These are phyloP conservation scores for Aspergillus puulaauensis DNA, from an alignment of 2,329 filamentous ascomycete genomes.

Conservation along the genomic window DNA sequence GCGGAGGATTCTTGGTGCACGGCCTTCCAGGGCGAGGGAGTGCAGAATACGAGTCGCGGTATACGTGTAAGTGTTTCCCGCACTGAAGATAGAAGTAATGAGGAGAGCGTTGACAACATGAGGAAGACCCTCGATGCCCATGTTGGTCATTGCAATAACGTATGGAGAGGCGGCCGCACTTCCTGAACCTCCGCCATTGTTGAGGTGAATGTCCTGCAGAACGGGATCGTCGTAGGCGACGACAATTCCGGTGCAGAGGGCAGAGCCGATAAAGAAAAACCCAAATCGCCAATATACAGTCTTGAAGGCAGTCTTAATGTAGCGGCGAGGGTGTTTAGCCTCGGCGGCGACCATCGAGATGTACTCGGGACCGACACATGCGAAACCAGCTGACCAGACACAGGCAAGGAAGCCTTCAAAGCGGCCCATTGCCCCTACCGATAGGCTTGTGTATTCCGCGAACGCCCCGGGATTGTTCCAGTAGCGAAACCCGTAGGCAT, in stretches of 20 bases:
- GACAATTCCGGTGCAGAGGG: conserved; percentile 66
- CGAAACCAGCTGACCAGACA: conserved; percentile 65
- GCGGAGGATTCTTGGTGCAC: conserved; percentile 55
- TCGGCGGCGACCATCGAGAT: conserved; percentile 61
- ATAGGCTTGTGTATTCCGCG: conserved; percentile 50
- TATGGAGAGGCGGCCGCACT: conserved; percentile 60
- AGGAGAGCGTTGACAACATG: conserved; percentile 59
- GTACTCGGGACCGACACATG: conserved; percentile 63
- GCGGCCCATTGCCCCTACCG: conserved; percentile 60
- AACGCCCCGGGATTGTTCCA: conserved; percentile 37
- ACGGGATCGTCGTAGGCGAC: conserved; percentile 63
- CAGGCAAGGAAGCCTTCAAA: conserved; percentile 59
- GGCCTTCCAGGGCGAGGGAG: conserved; percentile 53
- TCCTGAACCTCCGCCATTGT: conserved; percentile 32
- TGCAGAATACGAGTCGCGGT: conserved; percentile 55
- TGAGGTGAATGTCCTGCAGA: conserved; percentile 9
- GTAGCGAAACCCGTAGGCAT: conserved; percentile 67
- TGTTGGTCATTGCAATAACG: conserved; percentile 61
- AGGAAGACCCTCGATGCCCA: conserved; percentile 55
- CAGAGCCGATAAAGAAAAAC: conserved; percentile 69
- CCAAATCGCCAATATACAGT: conserved; percentile 72
- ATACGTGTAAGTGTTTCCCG: conserved; percentile 58
- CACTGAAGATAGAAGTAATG: conserved; percentile 56
- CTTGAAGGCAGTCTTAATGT: conserved; percentile 70
- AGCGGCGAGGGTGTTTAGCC: conserved; percentile 63